A percentile compares a stretch with the other conserved stretches of the same genome.
Evolutionary conservation across 768 basidiomycete genomes (phyloP).

Genomic region (Suillus weaverae): DNA sequence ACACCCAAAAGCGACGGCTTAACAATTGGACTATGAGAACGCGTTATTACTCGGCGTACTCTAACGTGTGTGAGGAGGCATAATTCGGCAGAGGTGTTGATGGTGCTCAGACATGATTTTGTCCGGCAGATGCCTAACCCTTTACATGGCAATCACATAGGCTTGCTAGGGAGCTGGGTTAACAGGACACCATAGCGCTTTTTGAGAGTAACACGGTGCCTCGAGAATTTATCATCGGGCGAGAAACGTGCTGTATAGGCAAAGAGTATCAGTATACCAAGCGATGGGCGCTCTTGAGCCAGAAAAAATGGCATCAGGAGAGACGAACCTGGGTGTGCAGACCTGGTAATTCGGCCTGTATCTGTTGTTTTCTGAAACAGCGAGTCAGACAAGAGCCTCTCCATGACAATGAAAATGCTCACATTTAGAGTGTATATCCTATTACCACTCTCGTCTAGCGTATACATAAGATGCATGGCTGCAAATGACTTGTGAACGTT

Average conservation of each 20-base stretch:
- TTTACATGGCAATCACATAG: slow-evolving; percentile 53
- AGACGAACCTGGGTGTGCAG: slow-evolving; percentile 89
- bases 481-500: slow-evolving; percentile 8
- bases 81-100: not conserved
- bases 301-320: not conserved
- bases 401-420: slow-evolving; percentile 17
- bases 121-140: not conserved
- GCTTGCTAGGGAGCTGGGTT: slow-evolving; percentile 87
- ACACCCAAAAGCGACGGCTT: not conserved
- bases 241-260: slow-evolving; percentile 85
- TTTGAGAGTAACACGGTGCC: slow-evolving; percentile 96
- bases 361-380: slow-evolving; percentile 76
- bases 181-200: slow-evolving; percentile 87
- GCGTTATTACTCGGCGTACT: not conserved
- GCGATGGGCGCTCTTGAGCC: not conserved
- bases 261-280: not conserved
- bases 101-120: not conserved
- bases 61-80: not conserved
- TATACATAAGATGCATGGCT: slow-evolving; percentile 98
- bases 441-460: slow-evolving; percentile 70
- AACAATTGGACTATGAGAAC: not conserved
- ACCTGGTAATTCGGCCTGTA: slow-evolving; percentile 83
- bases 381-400: slow-evolving; percentile 5
- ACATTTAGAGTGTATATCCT: slow-evolving; percentile 95
- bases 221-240: slow-evolving; percentile 98